These are phyloP conservation scores for Isoetes taiwanensis DNA, from an alignment of 75 land plant species.

Conservation along the genomic window DNA sequence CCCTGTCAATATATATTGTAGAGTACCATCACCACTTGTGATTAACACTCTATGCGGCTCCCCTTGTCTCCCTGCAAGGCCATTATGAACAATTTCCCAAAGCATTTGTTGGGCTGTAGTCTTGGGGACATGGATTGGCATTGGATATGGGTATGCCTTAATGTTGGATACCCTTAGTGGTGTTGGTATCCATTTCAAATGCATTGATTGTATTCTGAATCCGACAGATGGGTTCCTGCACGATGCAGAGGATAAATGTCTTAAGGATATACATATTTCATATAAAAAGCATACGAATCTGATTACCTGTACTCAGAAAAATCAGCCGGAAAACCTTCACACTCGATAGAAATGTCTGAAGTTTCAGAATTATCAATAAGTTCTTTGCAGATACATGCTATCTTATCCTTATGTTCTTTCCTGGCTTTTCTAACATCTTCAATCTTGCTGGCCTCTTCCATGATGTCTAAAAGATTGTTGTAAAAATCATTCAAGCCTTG, in stretches of 20 bases:
- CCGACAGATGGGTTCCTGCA: neutral
- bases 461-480: conserved; percentile 2
- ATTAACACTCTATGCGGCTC: neutral
- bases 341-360: neutral
- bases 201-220: neutral
- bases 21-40: conserved; percentile 10
- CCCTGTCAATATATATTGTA: conserved; percentile 9
- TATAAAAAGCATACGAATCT: too few relatives aligned
- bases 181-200: neutral
- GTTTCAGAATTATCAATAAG: neutral
- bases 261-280: neutral
- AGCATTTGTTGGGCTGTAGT: conserved; percentile 2
- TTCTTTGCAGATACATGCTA: neutral
- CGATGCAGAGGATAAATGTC: neutral
- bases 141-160: neutral
- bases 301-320: too few relatives aligned
- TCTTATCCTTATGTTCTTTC: neutral
- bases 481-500: too few relatives aligned
- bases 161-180: neutral
- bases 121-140: neutral
- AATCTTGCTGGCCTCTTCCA: conserved; percentile 1
- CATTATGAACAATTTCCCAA: neutral
- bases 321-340: too few relatives aligned
- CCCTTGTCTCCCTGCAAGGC: neutral
- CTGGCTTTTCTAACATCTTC: neutral